A percentile compares a stretch with the other conserved stretches of the same genome.
phyloP scores from a whole-genome alignment of 139 green algal genomes.

The Micractinium conductrix region DNA sequence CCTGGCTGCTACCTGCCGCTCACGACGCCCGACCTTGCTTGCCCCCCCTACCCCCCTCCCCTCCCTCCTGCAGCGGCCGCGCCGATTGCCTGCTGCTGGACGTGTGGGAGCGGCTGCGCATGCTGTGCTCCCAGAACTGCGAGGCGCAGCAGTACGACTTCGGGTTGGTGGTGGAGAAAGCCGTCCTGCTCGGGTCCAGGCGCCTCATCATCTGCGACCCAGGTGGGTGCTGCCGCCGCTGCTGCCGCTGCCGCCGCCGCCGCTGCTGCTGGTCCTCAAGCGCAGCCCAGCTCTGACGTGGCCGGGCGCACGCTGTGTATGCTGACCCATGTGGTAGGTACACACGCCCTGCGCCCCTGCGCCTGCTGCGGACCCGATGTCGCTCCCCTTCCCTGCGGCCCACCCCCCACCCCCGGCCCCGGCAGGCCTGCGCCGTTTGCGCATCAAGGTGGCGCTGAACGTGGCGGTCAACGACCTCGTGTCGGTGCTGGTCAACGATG shows the following conservation, averaged over 20 bases:
- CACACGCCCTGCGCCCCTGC: not conserved
- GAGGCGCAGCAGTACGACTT: constrained; percentile 48
- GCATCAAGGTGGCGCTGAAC: constrained; percentile 58
- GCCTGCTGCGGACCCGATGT: not conserved
- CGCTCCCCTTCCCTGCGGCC: not conserved
- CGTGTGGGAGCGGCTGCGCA: constrained; percentile 33
- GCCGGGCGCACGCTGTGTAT: too few species aligned
- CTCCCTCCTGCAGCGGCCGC: constrained; percentile 24
- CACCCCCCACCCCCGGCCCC: too few species aligned
- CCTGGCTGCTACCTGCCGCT: too few species aligned
- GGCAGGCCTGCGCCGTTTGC: constrained; percentile 33
- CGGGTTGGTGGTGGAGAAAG: constrained; percentile 23
- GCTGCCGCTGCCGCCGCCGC: too few species aligned
- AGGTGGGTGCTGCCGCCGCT: not conserved
- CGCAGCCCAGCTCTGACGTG: too few species aligned
- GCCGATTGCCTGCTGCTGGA: constrained; percentile 44
- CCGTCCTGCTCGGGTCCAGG: constrained; percentile 44
- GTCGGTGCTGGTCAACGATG: constrained; percentile 18
- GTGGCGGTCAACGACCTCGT: constrained; percentile 50
- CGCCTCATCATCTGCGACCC: constrained; percentile 57
- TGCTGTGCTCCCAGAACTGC: constrained; percentile 46
- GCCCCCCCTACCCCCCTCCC: not conserved
- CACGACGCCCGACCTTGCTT: too few species aligned
- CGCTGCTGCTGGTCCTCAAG: too few species aligned
- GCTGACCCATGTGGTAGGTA: not conserved